Evolutionary conservation across 305 asterid genomes (phyloP), one percentile per base, ranked within the genome.

Genomic region (Ilex paraguariensis): DNA sequence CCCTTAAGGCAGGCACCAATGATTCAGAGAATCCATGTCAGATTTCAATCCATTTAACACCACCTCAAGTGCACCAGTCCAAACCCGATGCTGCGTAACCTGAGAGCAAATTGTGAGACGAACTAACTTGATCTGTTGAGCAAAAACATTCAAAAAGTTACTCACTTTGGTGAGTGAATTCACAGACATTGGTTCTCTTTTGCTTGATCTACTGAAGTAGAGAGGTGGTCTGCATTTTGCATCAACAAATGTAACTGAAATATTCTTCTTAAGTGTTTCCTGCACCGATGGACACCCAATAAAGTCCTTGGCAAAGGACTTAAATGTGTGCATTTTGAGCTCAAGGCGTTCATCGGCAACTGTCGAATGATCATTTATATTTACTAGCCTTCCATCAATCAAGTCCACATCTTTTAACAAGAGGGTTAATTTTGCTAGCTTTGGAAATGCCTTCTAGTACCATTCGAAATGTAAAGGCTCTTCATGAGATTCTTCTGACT

Each of bases 101-200:
- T 85, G 97, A 2, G 91, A 90, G 64, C 93, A 75, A 51, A 90
- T 76, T 32, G 74, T 78, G 46, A 79, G 79, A 73, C 98, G 73
- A 45, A 90, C 88, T 64, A 76, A 78, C 79, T 89, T 89, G 82
- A 88, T 87, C 53, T 81, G 94, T 79, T 85, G 96, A 0, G 94
- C 87, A 2, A 91, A 84, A 49, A 89, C 70, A 73, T 80, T 66
- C 80, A 87, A 60, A 63, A 85, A 77, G 63, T 76, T 81, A n/a
- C 94, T 72, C n/a, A 92, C 79, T 77, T 79, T 82, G 0, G 91
- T 81, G 53, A 89, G 75, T 1, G 95, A 89, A 71, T 64, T 81
- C 60, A 84, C 74, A 3, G 63, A 66, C 16, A 92, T 75, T 0
- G 80, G 72, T 11, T 75, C 87, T 66, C 87, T 74, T 65, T 92